These are phyloP conservation scores for Myxozyma kluyveri DNA, from an alignment of 805 yeast genomes.

Conservation along the genomic window DNA sequence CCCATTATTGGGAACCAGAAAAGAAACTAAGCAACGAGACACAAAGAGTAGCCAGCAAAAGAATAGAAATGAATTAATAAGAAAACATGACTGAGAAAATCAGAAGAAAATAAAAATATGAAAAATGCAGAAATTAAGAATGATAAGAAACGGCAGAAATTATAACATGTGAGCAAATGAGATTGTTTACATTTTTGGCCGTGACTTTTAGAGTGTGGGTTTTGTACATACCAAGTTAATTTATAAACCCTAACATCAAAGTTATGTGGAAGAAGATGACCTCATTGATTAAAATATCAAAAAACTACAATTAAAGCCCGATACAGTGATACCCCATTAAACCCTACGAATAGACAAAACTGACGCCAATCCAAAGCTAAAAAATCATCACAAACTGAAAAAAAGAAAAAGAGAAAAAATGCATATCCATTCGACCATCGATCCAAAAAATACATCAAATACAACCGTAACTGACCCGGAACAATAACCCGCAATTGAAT, in stretches of 20 bases:
- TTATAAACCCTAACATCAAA: too few relatives aligned
- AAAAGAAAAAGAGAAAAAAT: background rate
- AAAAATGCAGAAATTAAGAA: background rate
- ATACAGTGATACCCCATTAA: too few relatives aligned
- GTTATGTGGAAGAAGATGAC: background rate
- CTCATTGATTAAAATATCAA: background rate
- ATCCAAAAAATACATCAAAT: too few relatives aligned
- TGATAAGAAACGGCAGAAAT: background rate
- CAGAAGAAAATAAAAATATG: background rate
- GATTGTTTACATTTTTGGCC: too few relatives aligned
- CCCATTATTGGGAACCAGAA: too few relatives aligned
- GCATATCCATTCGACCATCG: too few relatives aligned
- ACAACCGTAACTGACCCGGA: too few relatives aligned
- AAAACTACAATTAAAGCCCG: too few relatives aligned
- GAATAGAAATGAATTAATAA: background rate
- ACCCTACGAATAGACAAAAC: background rate
- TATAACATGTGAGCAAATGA: background rate
- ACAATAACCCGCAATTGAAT: too few relatives aligned
- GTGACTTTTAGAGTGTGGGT: too few relatives aligned
- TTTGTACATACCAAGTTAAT: too few relatives aligned
- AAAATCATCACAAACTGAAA: background rate
- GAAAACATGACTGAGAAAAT: background rate
- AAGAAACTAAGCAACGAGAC: too few relatives aligned
- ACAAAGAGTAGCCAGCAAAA: background rate
- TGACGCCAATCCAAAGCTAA: slow-evolving; percentile 2